Evolutionary conservation across 1,139 yeast species (phyloP).

Genomic region (Hansenula sp.): DNA sequence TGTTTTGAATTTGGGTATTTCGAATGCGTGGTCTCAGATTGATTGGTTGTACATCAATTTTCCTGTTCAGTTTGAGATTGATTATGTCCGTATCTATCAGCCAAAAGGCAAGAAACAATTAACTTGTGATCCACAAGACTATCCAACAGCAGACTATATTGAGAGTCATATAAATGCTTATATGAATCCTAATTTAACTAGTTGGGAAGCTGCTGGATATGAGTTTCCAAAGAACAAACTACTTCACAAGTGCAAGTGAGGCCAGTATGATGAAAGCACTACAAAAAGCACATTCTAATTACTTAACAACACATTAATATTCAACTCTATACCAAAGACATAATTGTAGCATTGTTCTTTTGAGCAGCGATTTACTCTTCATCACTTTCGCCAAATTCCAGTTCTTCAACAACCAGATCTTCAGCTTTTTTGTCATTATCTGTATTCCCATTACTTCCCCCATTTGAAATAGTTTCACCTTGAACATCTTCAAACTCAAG

Average conservation of each 20-base stretch:
- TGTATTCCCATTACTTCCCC: slow-evolving; percentile 11
- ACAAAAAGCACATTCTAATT: no score
- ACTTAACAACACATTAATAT: no score
- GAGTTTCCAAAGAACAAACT: slow-evolving; percentile 37
- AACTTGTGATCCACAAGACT: slow-evolving; percentile 62
- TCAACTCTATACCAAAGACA: no score
- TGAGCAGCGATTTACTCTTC: slow-evolving; percentile 16
- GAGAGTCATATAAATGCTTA: slow-evolving; percentile 61
- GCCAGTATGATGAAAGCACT: no score
- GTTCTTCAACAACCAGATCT: slow-evolving; percentile 13
- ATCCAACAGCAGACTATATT: slow-evolving; percentile 75
- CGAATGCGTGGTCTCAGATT: slow-evolving; percentile 60
- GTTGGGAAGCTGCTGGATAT: slow-evolving; percentile 68
- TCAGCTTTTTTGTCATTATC: slow-evolving; percentile 11
- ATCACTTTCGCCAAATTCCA: slow-evolving; percentile 18
- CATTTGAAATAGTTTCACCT: neutral
- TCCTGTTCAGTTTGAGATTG: slow-evolving; percentile 48
- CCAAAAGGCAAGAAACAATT: slow-evolving; percentile 39
- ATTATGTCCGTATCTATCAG: slow-evolving; percentile 59
- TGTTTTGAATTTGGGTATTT: slow-evolving; percentile 53
- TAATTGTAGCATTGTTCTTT: no score
- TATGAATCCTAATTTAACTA: slow-evolving; percentile 55
- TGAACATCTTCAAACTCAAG: slow-evolving; percentile 29
- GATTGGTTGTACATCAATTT: slow-evolving; percentile 52
- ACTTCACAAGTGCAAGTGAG: neutral